Base-by-base conservation (phyloP, 2,329 filamentous ascomycete genomes). In the Thelonectria rubi region DNA sequence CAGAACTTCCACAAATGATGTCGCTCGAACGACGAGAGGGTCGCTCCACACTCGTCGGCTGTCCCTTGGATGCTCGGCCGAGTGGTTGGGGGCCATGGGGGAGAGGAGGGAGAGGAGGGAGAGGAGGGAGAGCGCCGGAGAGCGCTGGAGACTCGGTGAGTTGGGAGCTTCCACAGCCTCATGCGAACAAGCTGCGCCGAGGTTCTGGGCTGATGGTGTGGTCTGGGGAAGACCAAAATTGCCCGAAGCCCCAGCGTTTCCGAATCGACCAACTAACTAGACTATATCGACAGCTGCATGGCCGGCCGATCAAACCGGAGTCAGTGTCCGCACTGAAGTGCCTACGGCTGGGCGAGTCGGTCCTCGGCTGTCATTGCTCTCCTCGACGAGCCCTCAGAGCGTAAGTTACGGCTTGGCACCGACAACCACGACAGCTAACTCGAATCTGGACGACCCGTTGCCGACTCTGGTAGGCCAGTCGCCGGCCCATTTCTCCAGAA, bases 401-500 rank as follows among this genome's bases (percentile, higher is more conserved):
- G 46, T 55, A n/a, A n/a, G n/a, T n/a, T n/a, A 40, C 48, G 53
- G 62, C 63, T 58, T 64, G 60, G 50, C 59, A 60, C 46, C 55
- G 40, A n/a, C 46, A 37, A 52, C 43, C 62, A 52, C 49, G 34
- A 46, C 50, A 52, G 45, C 62, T 63, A 58, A 55, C 50, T 55
- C 63, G 42, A 60, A 51, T 60, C 42, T 59, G 60, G 62, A 61
- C 55, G 48, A 47, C 47, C 54, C 26, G 50, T 57, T 49, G 60
- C 58, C 55, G 42, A 49, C 57, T 61, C 40, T 65, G 60, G 52
- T 66, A 62, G 62, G 63, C 65, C 61, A 62, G 60, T 53, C 58
- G 61, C 58, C 34, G 60, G 42, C 32, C 57, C 63, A 62, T 46
- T 43, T 69, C 62, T 66, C 60, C 65, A 69, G 69, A 69, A 68